These are phyloP conservation scores for Porosira glacialis DNA, from an alignment of 352 stramenopile species.

Conservation along the genomic window DNA sequence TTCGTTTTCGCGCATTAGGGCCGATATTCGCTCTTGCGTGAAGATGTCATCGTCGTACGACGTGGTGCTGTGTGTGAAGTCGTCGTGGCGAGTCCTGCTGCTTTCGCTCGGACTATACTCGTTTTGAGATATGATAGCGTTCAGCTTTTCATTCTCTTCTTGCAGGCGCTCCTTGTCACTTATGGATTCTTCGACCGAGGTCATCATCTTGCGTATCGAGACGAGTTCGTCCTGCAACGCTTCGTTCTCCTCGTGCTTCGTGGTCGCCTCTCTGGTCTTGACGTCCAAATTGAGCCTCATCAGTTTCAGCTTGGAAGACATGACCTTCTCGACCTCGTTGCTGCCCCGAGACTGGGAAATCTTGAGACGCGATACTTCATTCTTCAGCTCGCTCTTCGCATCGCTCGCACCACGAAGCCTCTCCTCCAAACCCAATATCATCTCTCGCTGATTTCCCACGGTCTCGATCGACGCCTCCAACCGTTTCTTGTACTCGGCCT, in stretches of 20 bases:
- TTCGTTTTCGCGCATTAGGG: slow-evolving; percentile 51
- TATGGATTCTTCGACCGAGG: slow-evolving; percentile 45
- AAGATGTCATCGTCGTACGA: slow-evolving; percentile 26
- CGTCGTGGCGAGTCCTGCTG: slow-evolving; percentile 20
- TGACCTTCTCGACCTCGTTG: too few species aligned
- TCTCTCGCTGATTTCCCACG: too few species aligned
- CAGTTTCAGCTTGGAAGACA: too few species aligned
- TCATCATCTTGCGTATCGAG: slow-evolving; percentile 46
- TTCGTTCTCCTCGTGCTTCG: slow-evolving; percentile 36
- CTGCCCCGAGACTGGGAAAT: too few species aligned
- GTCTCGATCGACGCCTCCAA: too few species aligned
- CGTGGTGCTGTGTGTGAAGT: slow-evolving; percentile 5
- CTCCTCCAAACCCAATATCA: too few species aligned
- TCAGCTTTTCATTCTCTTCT: slow-evolving; percentile 46
- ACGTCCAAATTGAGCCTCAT: too few species aligned
- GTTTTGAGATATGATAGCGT: slow-evolving; percentile 24
- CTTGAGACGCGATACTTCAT: too few species aligned
- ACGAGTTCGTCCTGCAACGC: slow-evolving; percentile 37
- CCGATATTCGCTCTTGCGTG: slow-evolving; percentile 40
- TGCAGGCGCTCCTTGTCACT: slow-evolving; percentile 39
- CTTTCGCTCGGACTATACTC: slow-evolving; percentile 9
- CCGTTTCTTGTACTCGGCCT: too few species aligned
- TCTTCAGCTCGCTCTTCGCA: too few species aligned
- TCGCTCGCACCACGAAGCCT: too few species aligned
- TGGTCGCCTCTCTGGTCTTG: too few species aligned